phyloP scores from a whole-genome alignment of 805 yeast genomes.

The Candida manassasensis region DNA sequence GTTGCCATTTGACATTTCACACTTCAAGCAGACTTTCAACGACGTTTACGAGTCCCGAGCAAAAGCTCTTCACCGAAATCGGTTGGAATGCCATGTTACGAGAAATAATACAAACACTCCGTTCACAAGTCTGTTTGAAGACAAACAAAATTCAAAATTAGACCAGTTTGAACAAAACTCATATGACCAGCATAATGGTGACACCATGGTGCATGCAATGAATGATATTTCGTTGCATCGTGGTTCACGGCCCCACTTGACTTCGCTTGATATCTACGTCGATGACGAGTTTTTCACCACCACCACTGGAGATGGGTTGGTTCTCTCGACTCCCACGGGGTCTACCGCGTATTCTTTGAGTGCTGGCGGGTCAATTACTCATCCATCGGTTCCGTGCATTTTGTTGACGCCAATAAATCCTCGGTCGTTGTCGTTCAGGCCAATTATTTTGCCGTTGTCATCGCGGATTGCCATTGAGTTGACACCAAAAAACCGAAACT shows the following conservation, averaged over 20 bases:
- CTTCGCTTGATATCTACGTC: constrained; percentile 77
- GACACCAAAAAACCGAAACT: constrained; percentile 42
- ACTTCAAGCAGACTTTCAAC: constrained; percentile 55
- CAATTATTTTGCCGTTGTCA: constrained; percentile 73
- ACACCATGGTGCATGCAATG: constrained; percentile 68
- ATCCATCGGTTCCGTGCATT: constrained; percentile 80
- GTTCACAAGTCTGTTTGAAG: background rate
- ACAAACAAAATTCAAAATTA: constrained; percentile 1
- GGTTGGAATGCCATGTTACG: constrained; percentile 72
- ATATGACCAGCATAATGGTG: constrained; percentile 14
- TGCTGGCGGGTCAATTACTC: constrained; percentile 90
- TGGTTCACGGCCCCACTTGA: constrained; percentile 81
- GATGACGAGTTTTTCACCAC: constrained; percentile 83
- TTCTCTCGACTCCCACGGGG: constrained; percentile 88
- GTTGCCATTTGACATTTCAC: constrained; percentile 76
- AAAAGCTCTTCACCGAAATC: constrained; percentile 66
- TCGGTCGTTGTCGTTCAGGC: constrained; percentile 83
- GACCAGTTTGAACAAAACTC: constrained; percentile 13
- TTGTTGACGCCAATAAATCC: constrained; percentile 90
- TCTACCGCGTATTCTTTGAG: constrained; percentile 89
- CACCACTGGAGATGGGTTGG: constrained; percentile 89
- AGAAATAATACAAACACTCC: constrained; percentile 7
- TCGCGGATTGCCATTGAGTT: constrained; percentile 67
- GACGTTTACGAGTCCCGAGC: constrained; percentile 65
- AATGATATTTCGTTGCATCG: constrained; percentile 87